Evolutionary conservation across 2,329 filamentous ascomycete species (phyloP), one percentile per base, ranked within the genome.

Genomic region (Fusarium musae): DNA sequence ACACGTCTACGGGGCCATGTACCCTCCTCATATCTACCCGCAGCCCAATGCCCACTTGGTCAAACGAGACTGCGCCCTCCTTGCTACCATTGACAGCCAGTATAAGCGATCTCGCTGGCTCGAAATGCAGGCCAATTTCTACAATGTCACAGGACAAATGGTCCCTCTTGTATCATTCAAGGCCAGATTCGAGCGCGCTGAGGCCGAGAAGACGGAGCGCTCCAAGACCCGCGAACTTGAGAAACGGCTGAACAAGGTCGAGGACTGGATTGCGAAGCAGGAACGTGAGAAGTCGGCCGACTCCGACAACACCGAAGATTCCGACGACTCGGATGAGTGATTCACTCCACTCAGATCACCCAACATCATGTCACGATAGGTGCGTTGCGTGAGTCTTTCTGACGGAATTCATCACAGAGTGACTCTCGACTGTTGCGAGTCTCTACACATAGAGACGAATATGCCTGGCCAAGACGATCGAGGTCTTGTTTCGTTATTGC

Each of bases 81-180:
- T 86, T 8, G 82, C 78, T 5, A 63, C 80, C 11, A 72, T 83
- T 4, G 80, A 83, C 34, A 80, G 78, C 66, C 78, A 79, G 58
- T 77, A 80, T 42, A 78, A 80, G 52, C 75, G 69, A 26, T 77
- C 77, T 34, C 79, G 78, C 30, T 85, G 83, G 82, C 77, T 85
- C 2, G 81, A 85, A 66, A 82, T 85, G 77, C 84, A 86, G 68
- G 82, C 83, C 36, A 82, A 81, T 54, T 85, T 86, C 60, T 83
- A 79, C 75, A 85, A 85, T 64, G 81, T 77, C 49, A 85, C 84
- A 0, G 84, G 84, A 8, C 78, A 82, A 11, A 80, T 84, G 79
- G 76, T 85, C 1, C 80, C 83, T 3, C 72, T 83, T 12, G 79
- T 81, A 39, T 72, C 81, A n/a, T 79, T 86, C 50, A 79, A 80